Evolutionary conservation across 2,329 filamentous ascomycete species (phyloP).

Genomic region (Phoma sp.): DNA sequence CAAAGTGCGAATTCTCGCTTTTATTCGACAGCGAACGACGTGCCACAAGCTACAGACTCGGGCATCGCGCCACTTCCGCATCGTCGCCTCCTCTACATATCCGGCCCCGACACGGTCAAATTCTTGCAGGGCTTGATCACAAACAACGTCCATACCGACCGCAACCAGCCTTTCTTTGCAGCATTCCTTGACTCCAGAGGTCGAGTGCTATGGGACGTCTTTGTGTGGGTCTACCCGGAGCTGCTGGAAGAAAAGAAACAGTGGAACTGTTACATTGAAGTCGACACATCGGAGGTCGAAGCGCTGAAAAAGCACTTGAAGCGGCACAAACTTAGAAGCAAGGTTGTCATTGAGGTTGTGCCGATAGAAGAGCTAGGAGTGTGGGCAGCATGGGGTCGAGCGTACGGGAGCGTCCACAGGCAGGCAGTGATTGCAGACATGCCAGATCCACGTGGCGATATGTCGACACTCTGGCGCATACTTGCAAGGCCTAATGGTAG

Average conservation of each 20-base stretch:
- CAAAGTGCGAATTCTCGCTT: neutral
- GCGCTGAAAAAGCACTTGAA: slow-evolving; percentile 75
- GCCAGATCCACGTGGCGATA: slow-evolving; percentile 32
- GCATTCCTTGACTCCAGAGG: slow-evolving; percentile 86
- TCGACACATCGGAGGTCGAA: slow-evolving; percentile 72
- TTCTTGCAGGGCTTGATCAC: slow-evolving; percentile 92
- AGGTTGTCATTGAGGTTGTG: slow-evolving; percentile 70
- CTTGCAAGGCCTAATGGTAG: slow-evolving; percentile 10
- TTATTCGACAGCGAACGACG: slow-evolving; percentile 14
- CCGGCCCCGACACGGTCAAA: slow-evolving; percentile 78
- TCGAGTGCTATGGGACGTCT: slow-evolving; percentile 85
- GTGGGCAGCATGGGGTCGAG: slow-evolving; percentile 75
- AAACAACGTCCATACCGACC: slow-evolving; percentile 66
- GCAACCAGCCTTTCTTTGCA: slow-evolving; percentile 63
- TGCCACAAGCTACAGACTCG: slow-evolving; percentile 50
- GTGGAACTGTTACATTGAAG: slow-evolving; percentile 79
- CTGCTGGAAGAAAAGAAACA: slow-evolving; percentile 40
- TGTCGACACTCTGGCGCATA: slow-evolving; percentile 17
- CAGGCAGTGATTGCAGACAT: slow-evolving; percentile 19
- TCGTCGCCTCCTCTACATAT: slow-evolving; percentile 79
- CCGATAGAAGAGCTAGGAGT: slow-evolving; percentile 69
- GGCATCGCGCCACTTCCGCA: slow-evolving; percentile 68
- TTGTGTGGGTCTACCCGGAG: slow-evolving; percentile 69
- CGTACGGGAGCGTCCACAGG: slow-evolving; percentile 11
- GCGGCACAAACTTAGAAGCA: slow-evolving; percentile 84